Evolutionary conservation across 805 yeast species (phyloP), one percentile per base, ranked within the genome.

Genomic region (Kodamaea sagamina): DNA sequence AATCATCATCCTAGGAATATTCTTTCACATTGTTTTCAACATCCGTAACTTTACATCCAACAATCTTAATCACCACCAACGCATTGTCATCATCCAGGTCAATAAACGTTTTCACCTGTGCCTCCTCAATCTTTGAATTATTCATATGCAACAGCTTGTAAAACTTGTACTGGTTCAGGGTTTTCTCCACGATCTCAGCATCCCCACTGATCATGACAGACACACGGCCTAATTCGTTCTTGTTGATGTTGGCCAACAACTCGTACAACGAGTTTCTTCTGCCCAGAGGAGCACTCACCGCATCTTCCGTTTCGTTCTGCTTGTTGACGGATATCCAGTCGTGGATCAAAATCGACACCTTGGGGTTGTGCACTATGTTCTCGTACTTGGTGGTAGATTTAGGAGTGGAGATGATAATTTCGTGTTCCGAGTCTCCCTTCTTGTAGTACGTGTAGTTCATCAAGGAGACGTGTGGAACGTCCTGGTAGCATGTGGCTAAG

Each of bases 401-500:
- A 1, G 82, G 82, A 1, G 95, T 81, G 2, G 96, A 81, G 44
- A 90, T 70, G 12, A 92, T 78, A 38, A 89, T 78, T 26, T 42
- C 41, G 34, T 42, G 37, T 22, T 79, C 74, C 16, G 56, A 60
- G 29, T 71, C 71, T 9, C 61, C 64, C 17, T 62, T 64, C 36
- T 64, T 63, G 43, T 68, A 71, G 59, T 81, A 87, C 3, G 90
- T 82, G 63, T 87, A 92, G 65, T 88, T 92, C 98, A 92, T 92
- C 49, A 92, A 72, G 13, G 93, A 79, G 3, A 89, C 96, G 47
- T 90, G 93, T 4, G 98, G 98, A 35, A 79, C 63, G 53, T 84
- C 74, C 34, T 86, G 75, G 40, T 72, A 68, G 46, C 89, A 78
- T 1, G 98, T 92, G 2, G 92, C 97, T 36, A 90, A 71, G 61